phyloP scores from a whole-genome alignment of 371 early-diverging fungal species.

The Apophysomyces sp. region DNA sequence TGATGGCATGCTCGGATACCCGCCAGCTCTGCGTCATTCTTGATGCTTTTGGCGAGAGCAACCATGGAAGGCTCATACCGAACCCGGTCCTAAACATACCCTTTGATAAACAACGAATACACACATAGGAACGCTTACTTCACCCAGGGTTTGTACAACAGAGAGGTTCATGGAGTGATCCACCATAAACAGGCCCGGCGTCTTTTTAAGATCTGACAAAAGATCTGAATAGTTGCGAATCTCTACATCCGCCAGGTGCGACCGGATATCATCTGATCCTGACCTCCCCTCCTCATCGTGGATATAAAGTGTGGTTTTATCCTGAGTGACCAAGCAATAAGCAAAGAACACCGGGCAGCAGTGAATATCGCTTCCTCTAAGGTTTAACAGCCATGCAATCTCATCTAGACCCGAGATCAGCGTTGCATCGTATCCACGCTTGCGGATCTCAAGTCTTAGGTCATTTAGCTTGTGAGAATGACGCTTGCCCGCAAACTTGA shows the following conservation, averaged over 20 bases:
- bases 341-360: slow-evolving; percentile 98
- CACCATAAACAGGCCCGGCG: not conserved
- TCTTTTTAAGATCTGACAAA: no score
- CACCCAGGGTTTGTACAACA: not conserved
- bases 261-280: slow-evolving; percentile 32
- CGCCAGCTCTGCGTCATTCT: slow-evolving; percentile 88
- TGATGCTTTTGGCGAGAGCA: slow-evolving; percentile 84
- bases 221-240: not conserved
- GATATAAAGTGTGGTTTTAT: slow-evolving; percentile 74
- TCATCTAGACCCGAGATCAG: slow-evolving; percentile 88
- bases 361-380: slow-evolving; percentile 95
- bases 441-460: no score
- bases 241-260: not conserved
- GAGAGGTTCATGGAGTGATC: not conserved
- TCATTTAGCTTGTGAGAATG: slow-evolving; percentile 61
- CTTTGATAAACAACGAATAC: not conserved
- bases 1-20: slow-evolving; percentile 93
- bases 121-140: not conserved
- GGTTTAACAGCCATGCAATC: slow-evolving; percentile 95
- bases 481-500: slow-evolving; percentile 85
- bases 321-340: slow-evolving; percentile 77
- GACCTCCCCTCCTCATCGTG: slow-evolving; percentile 43
- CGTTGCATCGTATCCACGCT: slow-evolving; percentile 47
- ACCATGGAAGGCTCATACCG: slow-evolving; percentile 63
- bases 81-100: slow-evolving; percentile 31